Percentiles rank a stretch among this genome's conserved stretches.
These are phyloP conservation scores for Jatropha podagrica DNA, from an alignment of 441 rosid genomes.

Conservation along the genomic window DNA sequence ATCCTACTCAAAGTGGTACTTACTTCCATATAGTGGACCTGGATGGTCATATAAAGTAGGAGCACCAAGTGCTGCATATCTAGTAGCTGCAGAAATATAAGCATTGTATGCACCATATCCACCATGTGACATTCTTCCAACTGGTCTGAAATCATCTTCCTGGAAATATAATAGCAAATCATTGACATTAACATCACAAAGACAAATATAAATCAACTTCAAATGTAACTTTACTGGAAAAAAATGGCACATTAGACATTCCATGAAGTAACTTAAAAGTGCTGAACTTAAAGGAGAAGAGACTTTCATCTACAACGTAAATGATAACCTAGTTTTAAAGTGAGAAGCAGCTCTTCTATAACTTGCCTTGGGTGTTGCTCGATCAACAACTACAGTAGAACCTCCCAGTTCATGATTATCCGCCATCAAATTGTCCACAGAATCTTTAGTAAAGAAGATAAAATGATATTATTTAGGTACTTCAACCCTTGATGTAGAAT, in stretches of 20 bases:
- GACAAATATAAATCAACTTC: not conserved
- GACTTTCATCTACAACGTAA: not conserved
- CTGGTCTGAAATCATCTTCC: slow-evolving; percentile 86
- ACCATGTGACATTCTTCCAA: slow-evolving; percentile 55
- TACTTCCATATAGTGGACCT: slow-evolving; percentile 76
- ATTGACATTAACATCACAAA: slow-evolving; percentile 16
- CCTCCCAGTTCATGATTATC: slow-evolving; percentile 95
- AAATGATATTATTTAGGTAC: not conserved
- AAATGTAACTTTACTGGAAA: not conserved
- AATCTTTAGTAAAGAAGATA: slow-evolving; percentile 40
- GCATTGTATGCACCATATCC: slow-evolving; percentile 98
- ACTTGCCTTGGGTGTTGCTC: slow-evolving; percentile 91
- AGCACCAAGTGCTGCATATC: slow-evolving; percentile 91
- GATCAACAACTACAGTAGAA: slow-evolving; percentile 80
- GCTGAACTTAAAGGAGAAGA: slow-evolving; percentile 6
- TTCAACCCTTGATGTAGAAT: not conserved
- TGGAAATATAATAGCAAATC: slow-evolving; percentile 23
- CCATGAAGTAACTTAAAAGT: not conserved
- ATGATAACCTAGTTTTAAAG: not conserved
- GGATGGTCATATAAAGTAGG: slow-evolving; percentile 91
- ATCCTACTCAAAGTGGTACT: slow-evolving; percentile 21
- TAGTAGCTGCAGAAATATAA: slow-evolving; percentile 89
- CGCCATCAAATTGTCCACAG: slow-evolving; percentile 84
- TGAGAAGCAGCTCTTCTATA: not conserved
- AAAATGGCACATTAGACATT: not conserved